These are phyloP conservation scores for Ogataea ramenticola DNA, from an alignment of 805 yeast species.

Conservation along the genomic window DNA sequence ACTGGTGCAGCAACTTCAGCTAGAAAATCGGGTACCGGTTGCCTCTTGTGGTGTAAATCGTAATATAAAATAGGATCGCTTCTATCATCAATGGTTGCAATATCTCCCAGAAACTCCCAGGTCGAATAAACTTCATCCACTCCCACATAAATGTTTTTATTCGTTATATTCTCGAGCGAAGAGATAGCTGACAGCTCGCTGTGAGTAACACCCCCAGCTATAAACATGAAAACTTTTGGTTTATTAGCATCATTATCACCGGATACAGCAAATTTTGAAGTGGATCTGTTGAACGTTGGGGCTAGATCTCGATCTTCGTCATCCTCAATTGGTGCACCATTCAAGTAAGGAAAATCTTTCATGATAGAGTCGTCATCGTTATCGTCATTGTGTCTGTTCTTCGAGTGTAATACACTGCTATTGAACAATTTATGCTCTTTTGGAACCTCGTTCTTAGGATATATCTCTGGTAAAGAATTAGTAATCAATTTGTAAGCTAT, in stretches of 20 bases:
- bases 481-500: slow-evolving; percentile 18
- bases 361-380: slow-evolving; percentile 25
- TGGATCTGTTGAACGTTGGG: neutral
- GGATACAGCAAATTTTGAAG: neutral
- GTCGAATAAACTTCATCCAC: slow-evolving; percentile 61
- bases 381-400: slow-evolving; percentile 1
- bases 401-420: neutral
- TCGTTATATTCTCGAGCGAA: slow-evolving; percentile 53
- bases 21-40: neutral
- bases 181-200: slow-evolving; percentile 73
- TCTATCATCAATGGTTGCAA: neutral
- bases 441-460: slow-evolving; percentile 7
- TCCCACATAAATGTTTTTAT: slow-evolving; percentile 76
- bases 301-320: slow-evolving; percentile 5
- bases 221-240: slow-evolving; percentile 73
- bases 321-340: slow-evolving; percentile 24
- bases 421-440: neutral
- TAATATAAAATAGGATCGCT: neutral
- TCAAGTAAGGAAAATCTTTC: slow-evolving; percentile 47
- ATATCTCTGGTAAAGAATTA: slow-evolving; percentile 21
- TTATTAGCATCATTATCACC: slow-evolving; percentile 1
- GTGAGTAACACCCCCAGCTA: slow-evolving; percentile 86
- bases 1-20: neutral
- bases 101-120: slow-evolving; percentile 26
- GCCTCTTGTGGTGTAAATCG: neutral